These are phyloP conservation scores for Xylaria sp. DNA, from an alignment of 2,329 filamentous ascomycete genomes.

Conservation along the genomic window DNA sequence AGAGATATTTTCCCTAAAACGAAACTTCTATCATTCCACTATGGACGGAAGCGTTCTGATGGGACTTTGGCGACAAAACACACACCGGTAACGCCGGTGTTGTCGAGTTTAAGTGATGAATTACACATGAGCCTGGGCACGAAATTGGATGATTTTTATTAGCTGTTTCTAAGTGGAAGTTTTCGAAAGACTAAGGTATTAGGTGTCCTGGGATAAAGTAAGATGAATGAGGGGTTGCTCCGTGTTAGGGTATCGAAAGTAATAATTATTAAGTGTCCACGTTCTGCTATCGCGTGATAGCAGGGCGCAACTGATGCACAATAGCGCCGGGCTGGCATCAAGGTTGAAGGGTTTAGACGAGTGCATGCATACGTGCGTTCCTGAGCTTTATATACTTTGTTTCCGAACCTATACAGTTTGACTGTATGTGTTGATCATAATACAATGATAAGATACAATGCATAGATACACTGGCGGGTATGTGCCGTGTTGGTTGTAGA, in stretches of 20 bases:
- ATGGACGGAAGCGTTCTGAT: slow-evolving; percentile 30
- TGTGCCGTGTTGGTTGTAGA: slow-evolving; percentile 10
- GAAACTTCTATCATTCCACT: slow-evolving; percentile 25
- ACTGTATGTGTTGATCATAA: slow-evolving; percentile 20
- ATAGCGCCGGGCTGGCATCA: neutral
- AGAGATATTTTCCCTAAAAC: neutral
- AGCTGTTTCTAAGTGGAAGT: too few species aligned
- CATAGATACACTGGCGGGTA: slow-evolving; percentile 33
- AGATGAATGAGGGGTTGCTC: too few species aligned
- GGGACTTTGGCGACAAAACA: slow-evolving; percentile 30
- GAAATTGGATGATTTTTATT: too few species aligned
- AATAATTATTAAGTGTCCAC: neutral
- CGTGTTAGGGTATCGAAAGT: too few species aligned
- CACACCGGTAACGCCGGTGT: slow-evolving; percentile 14
- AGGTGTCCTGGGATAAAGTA: too few species aligned
- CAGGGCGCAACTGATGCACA: neutral
- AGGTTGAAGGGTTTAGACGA: neutral
- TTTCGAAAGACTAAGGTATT: too few species aligned
- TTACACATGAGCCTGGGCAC: too few species aligned
- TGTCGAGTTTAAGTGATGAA: slow-evolving; percentile 6
- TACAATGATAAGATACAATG: slow-evolving; percentile 37
- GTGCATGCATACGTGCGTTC: neutral
- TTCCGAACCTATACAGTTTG: neutral
- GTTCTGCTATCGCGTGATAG: neutral
- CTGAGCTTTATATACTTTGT: neutral